Evolutionary conservation across 1,139 yeast genomes (phyloP).

Genomic region (Suzukiozyma palmioleophila): DNA sequence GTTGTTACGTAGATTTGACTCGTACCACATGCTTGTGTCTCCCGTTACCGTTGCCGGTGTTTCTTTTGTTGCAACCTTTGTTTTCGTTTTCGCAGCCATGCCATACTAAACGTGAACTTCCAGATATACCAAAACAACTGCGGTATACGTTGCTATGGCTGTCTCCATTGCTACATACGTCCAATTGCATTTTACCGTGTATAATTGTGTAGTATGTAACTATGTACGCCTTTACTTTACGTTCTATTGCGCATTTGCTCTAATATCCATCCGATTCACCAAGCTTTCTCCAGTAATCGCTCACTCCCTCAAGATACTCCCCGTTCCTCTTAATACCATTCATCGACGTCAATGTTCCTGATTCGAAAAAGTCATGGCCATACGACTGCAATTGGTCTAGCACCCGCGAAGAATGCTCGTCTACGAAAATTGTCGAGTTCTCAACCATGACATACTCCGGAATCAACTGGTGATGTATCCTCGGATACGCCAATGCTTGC

Average conservation of each 20-base stretch:
- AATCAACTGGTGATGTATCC: conserved; percentile 84
- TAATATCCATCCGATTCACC: conserved; percentile 42
- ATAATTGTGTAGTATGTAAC: neutral
- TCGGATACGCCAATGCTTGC: conserved; percentile 69
- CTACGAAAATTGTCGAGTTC: conserved; percentile 26
- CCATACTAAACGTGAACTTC: too few relatives aligned
- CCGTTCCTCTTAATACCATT: conserved; percentile 30
- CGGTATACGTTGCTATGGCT: too few relatives aligned
- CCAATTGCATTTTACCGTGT: too few relatives aligned
- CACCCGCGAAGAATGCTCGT: conserved; percentile 18
- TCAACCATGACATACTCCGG: conserved; percentile 72
- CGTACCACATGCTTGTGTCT: too few relatives aligned
- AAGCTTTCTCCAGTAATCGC: conserved; percentile 43
- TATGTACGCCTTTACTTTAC: neutral
- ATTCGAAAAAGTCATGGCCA: conserved; percentile 28
- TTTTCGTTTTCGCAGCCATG: too few relatives aligned
- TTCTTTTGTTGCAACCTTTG: too few relatives aligned
- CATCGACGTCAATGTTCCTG: conserved; percentile 42
- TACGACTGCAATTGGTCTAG: conserved; percentile 12
- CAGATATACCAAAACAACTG: too few relatives aligned
- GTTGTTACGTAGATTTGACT: too few relatives aligned
- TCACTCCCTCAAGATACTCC: conserved; percentile 30
- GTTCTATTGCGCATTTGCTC: neutral
- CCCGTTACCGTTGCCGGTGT: too few relatives aligned
- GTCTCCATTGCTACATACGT: too few relatives aligned